Base-by-base conservation (phyloP, 2,329 filamentous ascomycete species). In the Dothistroma septosporum region DNA sequence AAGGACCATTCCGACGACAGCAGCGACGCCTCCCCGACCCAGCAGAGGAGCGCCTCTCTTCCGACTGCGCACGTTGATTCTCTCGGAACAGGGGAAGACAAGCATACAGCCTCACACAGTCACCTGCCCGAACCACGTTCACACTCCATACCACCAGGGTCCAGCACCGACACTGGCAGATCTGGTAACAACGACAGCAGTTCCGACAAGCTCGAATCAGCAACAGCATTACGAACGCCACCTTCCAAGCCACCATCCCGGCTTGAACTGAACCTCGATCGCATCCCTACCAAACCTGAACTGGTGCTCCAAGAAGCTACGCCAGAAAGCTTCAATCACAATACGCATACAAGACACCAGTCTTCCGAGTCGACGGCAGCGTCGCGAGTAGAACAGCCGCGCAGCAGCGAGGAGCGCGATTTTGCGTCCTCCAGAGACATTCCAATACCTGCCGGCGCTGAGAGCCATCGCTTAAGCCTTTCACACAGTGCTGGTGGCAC, bases 401-500 rank as follows among this genome's bases (percentile, higher is more conserved):
- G 24, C 24, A 53, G 50, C 33, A 21, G 8, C 33, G 53, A 44
- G 37, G 53, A 32, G n/a, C 32, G 55, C 19, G 46, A 28, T 33
- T 31, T 14, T 46, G 46, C 12, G 11, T 21, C 46, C n/a, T 5
- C 33, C 1, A 37, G 33, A 28, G 47, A 49, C 31, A 6, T 48
- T 44, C 46, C 49, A 19, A 33, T 35, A n/a, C 28, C 53, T 4
- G 33, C 33, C 21, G 14, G 52, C 32, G 35, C 41, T 9, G 22
- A 49, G 16, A 53, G 77, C 73, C 73, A 76, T 59, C 70, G 70
- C 58, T 76, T 77, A 65, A 77, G 76, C 31, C 67, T 77, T 55
- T 72, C 76, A 53, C 68, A 69, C 59, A 69, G 68, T 65, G 68
- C 76, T 65, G 75, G 78, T 77, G 75, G 74, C 33, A 71, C 69